Base-by-base conservation (phyloP, 176 grass and related monocot species). In the Cenchrus fungigraminus region DNA sequence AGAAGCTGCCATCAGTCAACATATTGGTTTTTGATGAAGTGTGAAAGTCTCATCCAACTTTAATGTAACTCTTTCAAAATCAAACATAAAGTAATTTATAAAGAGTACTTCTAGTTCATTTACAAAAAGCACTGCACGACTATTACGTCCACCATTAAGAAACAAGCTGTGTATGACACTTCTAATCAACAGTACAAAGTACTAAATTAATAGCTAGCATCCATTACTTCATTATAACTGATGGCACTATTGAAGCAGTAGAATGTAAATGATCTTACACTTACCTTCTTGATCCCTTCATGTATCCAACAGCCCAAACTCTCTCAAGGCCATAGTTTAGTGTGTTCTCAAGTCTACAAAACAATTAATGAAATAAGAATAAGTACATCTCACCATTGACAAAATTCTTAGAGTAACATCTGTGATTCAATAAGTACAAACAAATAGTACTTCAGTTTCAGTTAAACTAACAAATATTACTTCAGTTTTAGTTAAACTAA, bases 201-300 rank as follows among this genome's bases (percentile, higher is more conserved):
- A 70, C 28, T 54, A 62, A 62, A 71, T 71, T 61, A 68, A 77
- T 81, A 77, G 3, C n/a, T 31, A 74, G n/a, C n/a, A 12, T 45
- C n/a, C 47, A 50, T 40, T 79, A 22, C 40, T 45, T 15, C 46
- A 56, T 40, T 76, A 19, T 43, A 72, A 74, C 0, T 12, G 75
- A 74, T 29, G 9, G 3, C 34, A 28, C 11, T 56, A 80, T 66
- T 42, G 6, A 9, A 72, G 74, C 50, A 84, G 31, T 6, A 85
- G 67, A 60, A 63, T 53, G 68, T 76, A 58, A 66, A 68, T 56
- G 5, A 73, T 79, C 58, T 88, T 81, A 9, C 62, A 52, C 20
- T 87, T 91, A 98, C 97, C 97, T 95, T 86, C 97, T 95, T 73
- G 97, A 98, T 79, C 97, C 97, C 82, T 95, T 98, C 74, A 94